phyloP scores from a whole-genome alignment of 1,139 yeast genomes.

The Candida freyschussii region DNA sequence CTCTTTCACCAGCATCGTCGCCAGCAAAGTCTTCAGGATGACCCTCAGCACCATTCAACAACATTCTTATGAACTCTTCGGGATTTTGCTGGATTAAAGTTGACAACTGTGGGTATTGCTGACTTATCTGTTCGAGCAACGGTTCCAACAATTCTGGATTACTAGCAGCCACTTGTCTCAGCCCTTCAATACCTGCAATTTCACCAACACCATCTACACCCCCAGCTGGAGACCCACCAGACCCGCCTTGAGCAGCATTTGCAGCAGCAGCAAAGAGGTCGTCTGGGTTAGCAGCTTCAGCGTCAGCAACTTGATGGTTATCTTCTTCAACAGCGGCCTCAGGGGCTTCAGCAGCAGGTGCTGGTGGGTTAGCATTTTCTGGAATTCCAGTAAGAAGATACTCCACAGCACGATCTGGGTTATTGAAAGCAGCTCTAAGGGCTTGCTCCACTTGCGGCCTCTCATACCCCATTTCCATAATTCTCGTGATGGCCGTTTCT shows the following conservation, averaged over 20 bases:
- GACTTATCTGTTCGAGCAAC: conserved; percentile 74
- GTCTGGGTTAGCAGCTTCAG: conserved; percentile 21
- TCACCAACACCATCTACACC: conserved; percentile 10
- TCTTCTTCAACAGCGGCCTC: conserved; percentile 38
- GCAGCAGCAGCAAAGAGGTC: conserved; percentile 16
- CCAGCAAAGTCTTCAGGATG: conserved; percentile 46
- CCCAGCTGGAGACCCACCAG: conserved; percentile 9
- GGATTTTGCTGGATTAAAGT: conserved; percentile 78
- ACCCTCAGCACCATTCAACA: conserved; percentile 46
- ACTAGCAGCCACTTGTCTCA: conserved; percentile 75
- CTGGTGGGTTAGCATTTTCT: conserved; percentile 34
- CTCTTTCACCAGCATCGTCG: conserved; percentile 31
- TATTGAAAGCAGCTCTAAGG: conserved; percentile 90
- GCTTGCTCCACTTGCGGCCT: conserved; percentile 87
- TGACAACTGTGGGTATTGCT: conserved; percentile 86
- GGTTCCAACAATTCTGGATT: conserved; percentile 90
- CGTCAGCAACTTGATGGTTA: conserved; percentile 18
- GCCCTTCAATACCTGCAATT: conserved; percentile 42
- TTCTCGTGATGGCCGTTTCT: conserved; percentile 52
- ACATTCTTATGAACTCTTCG: conserved; percentile 72
- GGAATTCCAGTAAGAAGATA: conserved; percentile 90
- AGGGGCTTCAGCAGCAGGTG: conserved; percentile 39
- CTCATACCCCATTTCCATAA: conserved; percentile 96
- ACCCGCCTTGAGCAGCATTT: conserved; percentile 4
- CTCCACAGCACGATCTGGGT: conserved; percentile 98